phyloP scores from a whole-genome alignment of 1,284 basidiomycete species.

The Cutaneotrichosporon cutaneum region DNA sequence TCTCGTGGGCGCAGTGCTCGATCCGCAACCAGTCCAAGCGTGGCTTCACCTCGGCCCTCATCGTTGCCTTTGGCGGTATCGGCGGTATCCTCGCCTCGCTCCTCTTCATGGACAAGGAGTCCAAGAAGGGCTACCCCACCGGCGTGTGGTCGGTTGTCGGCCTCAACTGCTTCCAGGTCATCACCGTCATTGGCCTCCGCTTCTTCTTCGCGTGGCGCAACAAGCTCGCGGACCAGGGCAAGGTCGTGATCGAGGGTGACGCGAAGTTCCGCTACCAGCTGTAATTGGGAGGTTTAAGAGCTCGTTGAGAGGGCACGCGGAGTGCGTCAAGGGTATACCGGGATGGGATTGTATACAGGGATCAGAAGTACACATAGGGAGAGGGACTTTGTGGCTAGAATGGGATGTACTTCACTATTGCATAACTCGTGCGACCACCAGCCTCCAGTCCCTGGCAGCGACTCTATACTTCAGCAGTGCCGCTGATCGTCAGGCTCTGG shows the following conservation, averaged over 20 bases:
- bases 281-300: neutral
- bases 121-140: slow-evolving; percentile 17
- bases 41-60: slow-evolving; percentile 47
- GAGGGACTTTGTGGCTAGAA: neutral
- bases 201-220: slow-evolving; percentile 15
- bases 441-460: too few species aligned
- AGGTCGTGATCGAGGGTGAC: slow-evolving; percentile 19
- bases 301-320: neutral
- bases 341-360: neutral
- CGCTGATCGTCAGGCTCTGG: too few species aligned
- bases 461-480: too few species aligned
- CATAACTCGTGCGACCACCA: too few species aligned
- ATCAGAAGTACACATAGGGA: neutral
- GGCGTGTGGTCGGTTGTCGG: slow-evolving; percentile 15
- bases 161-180: slow-evolving; percentile 7
- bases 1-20: slow-evolving; percentile 51
- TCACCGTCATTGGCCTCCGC: slow-evolving; percentile 9
- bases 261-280: slow-evolving; percentile 18
- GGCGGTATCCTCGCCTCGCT: slow-evolving; percentile 49
- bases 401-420: neutral
- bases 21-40: slow-evolving; percentile 52
- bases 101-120: slow-evolving; percentile 21
- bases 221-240: slow-evolving; percentile 18
- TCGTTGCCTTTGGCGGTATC: slow-evolving; percentile 52
- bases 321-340: neutral